Evolutionary conservation across 73 alveolate species (phyloP), one percentile per base, ranked within the genome.

Genomic region (Blepharisma stoltei): DNA sequence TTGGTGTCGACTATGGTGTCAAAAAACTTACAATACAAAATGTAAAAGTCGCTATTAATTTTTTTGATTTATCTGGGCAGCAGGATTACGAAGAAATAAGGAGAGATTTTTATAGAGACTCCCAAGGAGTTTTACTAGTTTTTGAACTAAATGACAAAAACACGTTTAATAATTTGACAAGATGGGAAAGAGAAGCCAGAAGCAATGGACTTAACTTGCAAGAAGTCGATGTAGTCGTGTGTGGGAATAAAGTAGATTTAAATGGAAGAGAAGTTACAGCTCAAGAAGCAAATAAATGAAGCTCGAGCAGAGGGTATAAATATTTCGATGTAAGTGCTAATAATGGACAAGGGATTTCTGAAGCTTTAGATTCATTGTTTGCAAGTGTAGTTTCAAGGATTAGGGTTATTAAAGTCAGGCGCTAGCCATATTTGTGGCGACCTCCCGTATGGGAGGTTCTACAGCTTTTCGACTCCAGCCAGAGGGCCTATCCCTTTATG

Each of bases 1-100:
- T 96, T 54, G 99, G 99, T 32, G 96, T 97, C 8, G 99, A 97
- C 78, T 97, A 96, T 73, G 99, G 99, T 6, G 99, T 97, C 41
- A 97, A 97, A 80, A 95, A 94, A 73, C 87, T 97, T 88, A 83
- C 85, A 20, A 90, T 96, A 71, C 70, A 87, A 75, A 97, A 95
- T 8, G 82, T 84, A 49, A 82, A 83, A 76, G 89, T 94, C 46
- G 94, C 98, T 44, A 87, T 94, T 67, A 96, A 96, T 70, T 94
- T 96, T 89, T 95, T 95, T 76, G 99, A 95, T 75, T 87, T 95
- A 55, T 82, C 95, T 46, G 99, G 99, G 21, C 95, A 93, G 81
- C 97, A 91, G 47, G 99, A 95, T 70, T 95, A 95, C 81, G 92
- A 88, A 67, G 78, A 67, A 32, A 91, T 92, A 9, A 83, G 98